These are phyloP conservation scores for Cicer arietinum DNA, from an alignment of 306 rosid genomes.

Conservation along the genomic window DNA sequence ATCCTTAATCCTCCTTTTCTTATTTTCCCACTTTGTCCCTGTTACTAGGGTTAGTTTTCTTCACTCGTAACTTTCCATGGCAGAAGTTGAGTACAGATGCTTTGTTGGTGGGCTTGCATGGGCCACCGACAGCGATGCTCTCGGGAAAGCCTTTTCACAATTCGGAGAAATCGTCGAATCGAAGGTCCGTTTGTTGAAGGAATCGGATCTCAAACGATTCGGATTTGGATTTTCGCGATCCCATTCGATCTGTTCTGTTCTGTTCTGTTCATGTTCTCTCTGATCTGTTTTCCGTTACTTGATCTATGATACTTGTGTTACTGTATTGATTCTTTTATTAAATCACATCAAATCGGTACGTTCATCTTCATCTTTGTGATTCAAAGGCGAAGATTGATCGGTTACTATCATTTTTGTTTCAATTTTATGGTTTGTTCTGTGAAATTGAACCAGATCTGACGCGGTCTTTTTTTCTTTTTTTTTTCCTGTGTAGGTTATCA, in stretches of 20 bases:
- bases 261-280: constrained; percentile 42
- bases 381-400: constrained; percentile 93
- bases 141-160: constrained; percentile 69
- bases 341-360: constrained; percentile 89
- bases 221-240: constrained; percentile 65
- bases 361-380: constrained; percentile 75
- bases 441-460: constrained; percentile 35
- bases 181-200: constrained; percentile 97
- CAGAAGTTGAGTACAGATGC: constrained; percentile 80
- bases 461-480: rapidly evolving
- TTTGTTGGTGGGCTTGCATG: constrained; percentile 99
- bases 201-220: constrained; percentile 80
- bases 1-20: constrained; percentile 7
- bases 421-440: too few relatives aligned
- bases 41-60: not conserved
- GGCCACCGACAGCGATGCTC: constrained; percentile 88
- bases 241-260: constrained; percentile 53
- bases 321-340: constrained; percentile 70
- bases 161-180: constrained; percentile 87
- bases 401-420: constrained; percentile 10
- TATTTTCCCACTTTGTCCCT: not conserved
- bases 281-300: constrained; percentile 84
- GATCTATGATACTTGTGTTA: constrained; percentile 73
- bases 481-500: constrained; percentile 64
- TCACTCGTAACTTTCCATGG: constrained; percentile 46